Conservation (phyloP, 805 yeast species). For the Henningerozyma blattae region DNA sequence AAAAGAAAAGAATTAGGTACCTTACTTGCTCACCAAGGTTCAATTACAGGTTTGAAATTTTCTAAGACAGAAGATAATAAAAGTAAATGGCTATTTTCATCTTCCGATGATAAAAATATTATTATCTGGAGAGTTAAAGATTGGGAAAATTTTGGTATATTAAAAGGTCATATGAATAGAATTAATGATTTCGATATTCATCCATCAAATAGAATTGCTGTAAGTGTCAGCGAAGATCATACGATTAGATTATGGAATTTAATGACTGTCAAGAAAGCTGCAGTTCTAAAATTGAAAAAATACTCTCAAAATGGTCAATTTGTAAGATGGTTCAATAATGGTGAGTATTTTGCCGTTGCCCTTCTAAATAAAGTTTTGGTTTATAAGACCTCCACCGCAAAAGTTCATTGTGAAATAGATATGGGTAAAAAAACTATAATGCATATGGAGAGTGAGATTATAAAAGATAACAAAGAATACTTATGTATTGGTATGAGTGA, state of each 20-base stretch:
- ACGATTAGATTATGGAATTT: slow-evolving; percentile 87
- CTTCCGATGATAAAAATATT: slow-evolving; percentile 82
- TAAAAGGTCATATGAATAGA: slow-evolving; percentile 82
- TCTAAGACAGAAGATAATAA: slow-evolving; percentile 40
- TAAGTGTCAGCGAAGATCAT: slow-evolving; percentile 77
- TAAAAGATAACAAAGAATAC: slow-evolving; percentile 38
- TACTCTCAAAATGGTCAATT: slow-evolving; percentile 56
- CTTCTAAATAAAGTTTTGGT: slow-evolving; percentile 51
- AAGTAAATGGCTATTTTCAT: slow-evolving; percentile 76
- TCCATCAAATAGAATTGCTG: slow-evolving; percentile 80
- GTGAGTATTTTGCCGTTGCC: slow-evolving; percentile 70
- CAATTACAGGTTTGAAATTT: slow-evolving; percentile 67
- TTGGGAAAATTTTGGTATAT: slow-evolving; percentile 83
- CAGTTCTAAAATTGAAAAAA: slow-evolving; percentile 57
- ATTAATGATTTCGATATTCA: slow-evolving; percentile 82
- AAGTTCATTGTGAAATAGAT: slow-evolving; percentile 40
- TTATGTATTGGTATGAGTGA: slow-evolving; percentile 57
- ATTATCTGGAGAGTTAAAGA: slow-evolving; percentile 92
- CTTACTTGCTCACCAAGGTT: slow-evolving; percentile 77
- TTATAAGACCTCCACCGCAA: slow-evolving; percentile 52
- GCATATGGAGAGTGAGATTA: slow-evolving; percentile 42
- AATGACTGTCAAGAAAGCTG: slow-evolving; percentile 94
- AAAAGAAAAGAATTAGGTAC: slow-evolving; percentile 91
- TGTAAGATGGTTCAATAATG: slow-evolving; percentile 56
- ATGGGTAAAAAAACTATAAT: slow-evolving; percentile 44